Base-by-base conservation (phyloP, 2,329 filamentous ascomycete genomes). In the Verticillium dahliae region DNA sequence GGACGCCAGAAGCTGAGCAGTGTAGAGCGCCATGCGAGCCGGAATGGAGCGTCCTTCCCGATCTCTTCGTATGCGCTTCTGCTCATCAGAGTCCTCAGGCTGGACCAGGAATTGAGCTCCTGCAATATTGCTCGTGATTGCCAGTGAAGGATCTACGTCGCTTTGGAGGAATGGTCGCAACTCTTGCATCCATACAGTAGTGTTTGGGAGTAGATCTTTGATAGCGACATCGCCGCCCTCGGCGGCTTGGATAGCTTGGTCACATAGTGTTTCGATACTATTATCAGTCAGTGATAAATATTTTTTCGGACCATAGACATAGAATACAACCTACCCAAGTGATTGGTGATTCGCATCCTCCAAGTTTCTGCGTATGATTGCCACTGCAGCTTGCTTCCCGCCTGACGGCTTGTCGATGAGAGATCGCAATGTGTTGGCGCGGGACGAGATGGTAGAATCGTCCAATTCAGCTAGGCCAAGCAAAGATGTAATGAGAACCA, bases 11-110 rank as follows among this genome's bases (percentile, higher is more conserved):
- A 95, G 71, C 57, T 81, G 81, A 6, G 81, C 78, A 0, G 86
- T 83, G 71, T 92, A 97, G 57, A 89, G 80, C 1, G 89, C 86
- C 77, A 96, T 90, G 61, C 94, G 83, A 14, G 91, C 84, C 1
- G 91, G 86, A 60, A 90, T 79, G 1, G 91, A 91, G 37, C 87
- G 85, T 0, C 90, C 90, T 65, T 85, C 83, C 4, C 82, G 78
- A 70, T 97, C 92, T 54, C 88, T 80, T 37, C 76, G 70, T 15
- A 82, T 65, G 4, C 72, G 64, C 31, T 74, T 55, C 69, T 62
- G 62, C 2, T 57, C 18, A 45, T 61, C n/a, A n/a, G 65, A 63
- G 56, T 62, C 66, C 33, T 69, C 60, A 0, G 70, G 60, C 4
- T 76, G 71, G 0, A 89, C 79, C 3, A 97, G 75, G 65, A 89